Evolutionary conservation across 164 flowering plant genomes (phyloP), one percentile per base, ranked within the genome.

Genomic region (Annona cherimola): DNA sequence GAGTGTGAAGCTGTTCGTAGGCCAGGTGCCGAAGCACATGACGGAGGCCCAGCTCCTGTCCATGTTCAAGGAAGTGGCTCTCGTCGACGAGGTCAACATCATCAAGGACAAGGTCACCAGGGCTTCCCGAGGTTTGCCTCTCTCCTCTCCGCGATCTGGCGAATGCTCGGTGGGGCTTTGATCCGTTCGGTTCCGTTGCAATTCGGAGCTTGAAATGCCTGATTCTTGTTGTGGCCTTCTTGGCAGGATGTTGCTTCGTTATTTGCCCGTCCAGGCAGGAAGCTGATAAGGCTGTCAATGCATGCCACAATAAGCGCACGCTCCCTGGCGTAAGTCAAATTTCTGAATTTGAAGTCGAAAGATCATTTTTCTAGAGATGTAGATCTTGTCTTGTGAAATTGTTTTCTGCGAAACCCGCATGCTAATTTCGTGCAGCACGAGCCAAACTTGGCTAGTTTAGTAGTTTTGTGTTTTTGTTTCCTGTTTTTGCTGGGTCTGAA

Each of bases 11-110:
- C 85, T 96, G 63, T 96, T 96, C 79, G 97, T 96, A 16, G 98
- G 98, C 59, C 99, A 96, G 80, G 95, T 96, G 16, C 99, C 98
- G 41, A 96, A 93, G 85, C 84, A 88, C 76, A 86, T 93, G 98
- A 84, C 89, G 12, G 99, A 96, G 77, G 74, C 83, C 41, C 86
- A 96, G 78, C 89, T 93, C 16, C 86, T 91, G 19, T 76, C 88
- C 64, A 77, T 93, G 91, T 96, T 96, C 83, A 73, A 86, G 68
- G 97, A 96, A 83, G 76, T 88, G 67, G 90, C 98, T 35, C 70
- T 89, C 42, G 94, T 93, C 18, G 97, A 93, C 70, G 92, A 96
- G 72, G 98, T 96, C 91, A 93, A 90, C 86, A 83, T 96, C 74
- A 96, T 96, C 84, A 92, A 87, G 70, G 99, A 96, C 87, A 96